These are phyloP conservation scores for Kazachstania bromeliacearum DNA, from an alignment of 805 yeast species.

Conservation along the genomic window DNA sequence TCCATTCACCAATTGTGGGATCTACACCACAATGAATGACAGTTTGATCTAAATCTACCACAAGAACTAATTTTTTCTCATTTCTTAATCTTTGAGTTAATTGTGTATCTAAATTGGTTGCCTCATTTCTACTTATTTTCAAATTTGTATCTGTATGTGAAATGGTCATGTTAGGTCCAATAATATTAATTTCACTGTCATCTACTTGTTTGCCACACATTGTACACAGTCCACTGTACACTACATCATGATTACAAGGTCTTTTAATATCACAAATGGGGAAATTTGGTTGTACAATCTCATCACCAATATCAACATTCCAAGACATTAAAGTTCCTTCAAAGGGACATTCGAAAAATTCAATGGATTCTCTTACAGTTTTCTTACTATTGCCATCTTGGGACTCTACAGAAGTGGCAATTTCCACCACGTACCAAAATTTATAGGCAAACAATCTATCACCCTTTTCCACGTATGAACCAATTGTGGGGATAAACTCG, in stretches of 20 bases:
- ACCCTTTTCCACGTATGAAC: conserved; percentile 31
- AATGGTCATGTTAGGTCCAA: conserved; percentile 48
- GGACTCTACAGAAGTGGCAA: conserved; percentile 17
- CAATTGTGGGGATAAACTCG: conserved; percentile 25
- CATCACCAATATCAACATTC: conserved; percentile 48
- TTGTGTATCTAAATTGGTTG: conserved; percentile 66
- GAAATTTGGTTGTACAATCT: conserved; percentile 38
- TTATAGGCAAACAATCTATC: conserved; percentile 35
- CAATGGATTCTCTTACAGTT: conserved; percentile 52
- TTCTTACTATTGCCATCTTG: conserved; percentile 15
- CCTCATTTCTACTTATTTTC: conserved; percentile 78
- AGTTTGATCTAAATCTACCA: conserved; percentile 95
- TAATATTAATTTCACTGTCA: conserved; percentile 61
- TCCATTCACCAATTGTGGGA: conserved; percentile 96
- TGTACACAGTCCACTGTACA: conserved; percentile 92
- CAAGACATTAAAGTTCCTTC: conserved; percentile 56
- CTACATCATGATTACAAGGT: conserved; percentile 87
- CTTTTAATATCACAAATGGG: conserved; percentile 54
- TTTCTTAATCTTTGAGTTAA: conserved; percentile 51
- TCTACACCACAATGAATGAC: conserved; percentile 97
- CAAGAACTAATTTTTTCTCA: conserved; percentile 69
- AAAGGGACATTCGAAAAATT: conserved; percentile 74
- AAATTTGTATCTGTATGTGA: conserved; percentile 81
- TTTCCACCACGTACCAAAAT: conserved; percentile 37
- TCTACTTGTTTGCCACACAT: conserved; percentile 76